Conservation (phyloP, 169 alveolate species). For the Plasmodium coatneyi region DNA sequence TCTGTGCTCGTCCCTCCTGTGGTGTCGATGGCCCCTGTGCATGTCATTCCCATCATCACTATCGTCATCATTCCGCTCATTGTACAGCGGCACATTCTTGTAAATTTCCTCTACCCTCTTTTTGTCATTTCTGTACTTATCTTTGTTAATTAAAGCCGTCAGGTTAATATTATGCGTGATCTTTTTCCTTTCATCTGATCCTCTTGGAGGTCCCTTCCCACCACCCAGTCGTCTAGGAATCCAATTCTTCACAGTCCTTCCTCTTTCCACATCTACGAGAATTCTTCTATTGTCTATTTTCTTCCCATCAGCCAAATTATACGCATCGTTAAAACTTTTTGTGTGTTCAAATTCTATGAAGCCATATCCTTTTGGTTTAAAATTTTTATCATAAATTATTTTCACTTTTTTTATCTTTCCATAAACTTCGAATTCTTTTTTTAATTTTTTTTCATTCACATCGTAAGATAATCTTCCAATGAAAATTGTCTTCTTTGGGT, state of each 20-base stretch:
- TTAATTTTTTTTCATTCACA: slow-evolving; percentile 92
- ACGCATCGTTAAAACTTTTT: slow-evolving; percentile 91
- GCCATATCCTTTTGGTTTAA: slow-evolving; percentile 96
- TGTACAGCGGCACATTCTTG: slow-evolving; percentile 45
- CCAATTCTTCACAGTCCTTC: slow-evolving; percentile 95
- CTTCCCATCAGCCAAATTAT: slow-evolving; percentile 93
- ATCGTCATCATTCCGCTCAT: slow-evolving; percentile 35
- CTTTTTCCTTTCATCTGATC: slow-evolving; percentile 79
- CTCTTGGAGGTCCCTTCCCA: slow-evolving; percentile 93
- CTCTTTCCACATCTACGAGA: slow-evolving; percentile 96
- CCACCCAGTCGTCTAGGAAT: slow-evolving; percentile 96
- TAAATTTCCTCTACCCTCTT: slow-evolving; percentile 16
- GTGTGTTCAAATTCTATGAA: slow-evolving; percentile 95
- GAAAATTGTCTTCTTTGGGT: slow-evolving; percentile 96
- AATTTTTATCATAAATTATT: slow-evolving; percentile 88
- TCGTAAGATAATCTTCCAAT: slow-evolving; percentile 93
- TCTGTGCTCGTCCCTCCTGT: slow-evolving; percentile 1
- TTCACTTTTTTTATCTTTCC: slow-evolving; percentile 92
- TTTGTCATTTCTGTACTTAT: slow-evolving; percentile 36
- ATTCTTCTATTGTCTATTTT: slow-evolving; percentile 94
- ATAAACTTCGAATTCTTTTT: slow-evolving; percentile 93
- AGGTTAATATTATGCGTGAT: slow-evolving; percentile 70
- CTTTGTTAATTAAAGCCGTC: slow-evolving; percentile 48
- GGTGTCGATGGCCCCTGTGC: background rate
- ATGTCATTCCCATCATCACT: background rate